Base-by-base conservation (phyloP, 768 basidiomycete genomes). In the Gautieria morchelliformis region DNA sequence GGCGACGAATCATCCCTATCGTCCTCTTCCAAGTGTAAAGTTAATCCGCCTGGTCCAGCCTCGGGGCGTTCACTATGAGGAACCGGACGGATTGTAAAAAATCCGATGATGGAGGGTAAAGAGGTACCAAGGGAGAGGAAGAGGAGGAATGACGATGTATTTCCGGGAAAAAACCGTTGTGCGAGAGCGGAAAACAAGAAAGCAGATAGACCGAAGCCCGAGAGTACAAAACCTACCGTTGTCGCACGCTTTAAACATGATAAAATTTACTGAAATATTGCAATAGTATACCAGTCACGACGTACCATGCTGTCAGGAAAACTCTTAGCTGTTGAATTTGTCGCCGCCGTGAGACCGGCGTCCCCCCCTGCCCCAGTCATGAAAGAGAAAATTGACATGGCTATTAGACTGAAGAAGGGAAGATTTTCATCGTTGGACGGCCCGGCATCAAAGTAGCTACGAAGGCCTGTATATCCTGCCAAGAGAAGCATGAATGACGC, bases 201-300 rank as follows among this genome's bases (percentile, higher is more conserved):
- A 0, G 93, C 93, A 0, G 90, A 93, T 15, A 97, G 80, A 0
- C 93, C 93, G 61, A 90, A 93, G 37, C 90, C 93, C 0, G 91
- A 89, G 22, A 93, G 70, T 33, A 93, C 91, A 9, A 91, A 66
- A 1, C 86, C 85, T 0, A 87, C 90, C 7, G 83, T 79, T 0
- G 83, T 83, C 10, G 85, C 91, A 20, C 91, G 78, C 86, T 90
- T 48, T 27, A 5, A 5, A 15, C 5, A 19, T 11, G n/a, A n/a
- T 4, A 44, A 44, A 44, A 14, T 10, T 17, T 5, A 44, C 17
- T 22, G 42, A n/a, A 44, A 4, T 7, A 44, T 44, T 5, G 14
- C 35, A 37, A 37, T 37, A 37, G 14, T 14, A 37, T 14, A 37
- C 10, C 9, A 37, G 17, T 9, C 17, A 46, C 24, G 48, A 33